Conservation (phyloP, 257 asterid genomes). For the Nicotiana paniculata region DNA sequence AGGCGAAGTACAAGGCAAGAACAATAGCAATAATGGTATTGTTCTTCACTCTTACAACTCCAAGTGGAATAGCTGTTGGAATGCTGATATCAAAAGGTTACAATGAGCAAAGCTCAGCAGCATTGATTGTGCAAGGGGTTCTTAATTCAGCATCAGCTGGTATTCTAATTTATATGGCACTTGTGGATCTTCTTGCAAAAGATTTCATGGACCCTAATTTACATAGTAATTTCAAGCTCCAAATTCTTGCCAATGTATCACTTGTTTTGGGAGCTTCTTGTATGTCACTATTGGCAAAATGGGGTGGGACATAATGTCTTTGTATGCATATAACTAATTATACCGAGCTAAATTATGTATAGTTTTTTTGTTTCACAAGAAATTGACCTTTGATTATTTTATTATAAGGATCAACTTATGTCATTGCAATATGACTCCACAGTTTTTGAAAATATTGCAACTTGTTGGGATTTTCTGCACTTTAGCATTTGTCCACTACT, state of each 20-base stretch:
- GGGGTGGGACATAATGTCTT: slow-evolving; percentile 11
- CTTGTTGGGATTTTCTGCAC: background rate
- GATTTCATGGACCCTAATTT: slow-evolving; percentile 26
- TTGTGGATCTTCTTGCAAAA: slow-evolving; percentile 25
- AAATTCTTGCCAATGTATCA: slow-evolving; percentile 12
- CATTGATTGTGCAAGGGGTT: slow-evolving; percentile 27
- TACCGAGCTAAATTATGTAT: background rate
- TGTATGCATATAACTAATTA: background rate
- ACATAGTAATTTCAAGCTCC: slow-evolving; percentile 17
- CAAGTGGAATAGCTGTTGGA: slow-evolving; percentile 25
- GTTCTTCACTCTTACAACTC: slow-evolving; percentile 30
- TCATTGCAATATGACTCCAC: background rate
- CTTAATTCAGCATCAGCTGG: slow-evolving; percentile 37
- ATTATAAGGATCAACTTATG: too few relatives aligned
- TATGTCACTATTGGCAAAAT: slow-evolving; percentile 33
- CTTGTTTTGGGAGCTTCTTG: slow-evolving; percentile 22
- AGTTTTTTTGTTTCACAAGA: background rate
- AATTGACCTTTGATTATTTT: background rate
- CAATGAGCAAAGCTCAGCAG: slow-evolving; percentile 20
- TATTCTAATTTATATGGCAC: slow-evolving; percentile 30
- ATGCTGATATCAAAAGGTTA: slow-evolving; percentile 21
- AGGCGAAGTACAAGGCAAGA: slow-evolving; percentile 21
- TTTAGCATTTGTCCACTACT: background rate
- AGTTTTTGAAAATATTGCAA: background rate
- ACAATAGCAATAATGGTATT: slow-evolving; percentile 19